Evolutionary conservation across 2,329 filamentous ascomycete species (phyloP), one percentile per base, ranked within the genome.

Genomic region (Neurospora sp.): DNA sequence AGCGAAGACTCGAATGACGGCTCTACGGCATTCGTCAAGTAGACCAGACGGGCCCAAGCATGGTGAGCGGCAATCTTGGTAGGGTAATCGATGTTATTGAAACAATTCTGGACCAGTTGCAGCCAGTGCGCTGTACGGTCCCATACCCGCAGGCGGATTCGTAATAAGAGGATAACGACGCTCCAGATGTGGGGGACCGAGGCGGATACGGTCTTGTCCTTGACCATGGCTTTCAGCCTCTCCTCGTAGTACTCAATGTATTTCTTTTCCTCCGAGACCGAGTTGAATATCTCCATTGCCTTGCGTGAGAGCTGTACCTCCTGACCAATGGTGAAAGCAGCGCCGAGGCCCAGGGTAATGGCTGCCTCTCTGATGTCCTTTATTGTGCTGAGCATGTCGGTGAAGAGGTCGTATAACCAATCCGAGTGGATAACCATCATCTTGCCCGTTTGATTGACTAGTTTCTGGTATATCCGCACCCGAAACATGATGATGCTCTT

Each of bases 181-280:
- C 91, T 91, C 95, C 95, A 98, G 28, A 98, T 92, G 73, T 93
- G 91, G 6, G 96, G 94, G 0, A 97, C 93, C 46, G 88, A 84
- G 0, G 84, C 79, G 10, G 87, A 87, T 28, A 87, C 85, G 12
- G 88, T 86, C 72, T 84, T 88, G 67, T 86, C 84, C 72, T 88
- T 86, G 36, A 90, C 84, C 89, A 96, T 92, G 11, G 84, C 82
- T 69, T 86, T 86, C 68, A 98, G 83, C 39, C 88, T 86, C 23
- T 86, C 83, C 52, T 87, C 86, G 74, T 95, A 89, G 75, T 89
- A 90, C 10, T 90, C 86, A 43, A 90, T 88, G 75, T 93, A 92
- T 19, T 83, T 89, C 69, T 84, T 83, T 66, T 86, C 86, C 23
- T 88, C 88, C 33, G 89, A 83, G 1, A 82, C 79, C 52, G 86